Evolutionary conservation across 2,329 filamentous ascomycete species (phyloP).

Genomic region (Thielaviopsis euricoi): DNA sequence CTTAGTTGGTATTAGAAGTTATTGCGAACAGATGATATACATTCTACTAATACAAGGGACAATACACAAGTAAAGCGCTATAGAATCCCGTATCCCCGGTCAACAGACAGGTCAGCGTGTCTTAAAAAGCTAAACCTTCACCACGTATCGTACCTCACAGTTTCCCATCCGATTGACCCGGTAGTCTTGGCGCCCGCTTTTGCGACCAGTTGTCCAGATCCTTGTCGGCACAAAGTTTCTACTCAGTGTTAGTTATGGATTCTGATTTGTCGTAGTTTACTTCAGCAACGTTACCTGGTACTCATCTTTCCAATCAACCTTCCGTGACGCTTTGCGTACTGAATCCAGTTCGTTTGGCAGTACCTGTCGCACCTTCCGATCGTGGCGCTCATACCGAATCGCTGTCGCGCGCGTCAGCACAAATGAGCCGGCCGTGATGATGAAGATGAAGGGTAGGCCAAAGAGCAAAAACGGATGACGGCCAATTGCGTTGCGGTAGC

Average conservation of each 20-base stretch:
- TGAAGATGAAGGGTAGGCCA: constrained; percentile 76
- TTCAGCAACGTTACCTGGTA: constrained; percentile 53
- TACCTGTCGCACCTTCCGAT: constrained; percentile 74
- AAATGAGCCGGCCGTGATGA: constrained; percentile 86
- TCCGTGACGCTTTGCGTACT: constrained; percentile 52
- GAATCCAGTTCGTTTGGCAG: constrained; percentile 75
- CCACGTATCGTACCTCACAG: constrained; percentile 25
- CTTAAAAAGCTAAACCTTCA: too few species aligned
- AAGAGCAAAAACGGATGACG: constrained; percentile 83
- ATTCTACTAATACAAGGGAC: too few species aligned
- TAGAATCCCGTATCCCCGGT: too few species aligned
- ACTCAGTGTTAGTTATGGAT: background rate
- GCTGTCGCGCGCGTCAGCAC: constrained; percentile 89
- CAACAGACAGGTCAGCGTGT: too few species aligned
- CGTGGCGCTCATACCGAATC: constrained; percentile 81
- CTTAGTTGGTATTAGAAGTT: too few species aligned
- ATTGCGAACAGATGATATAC: too few species aligned
- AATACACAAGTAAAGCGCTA: too few species aligned
- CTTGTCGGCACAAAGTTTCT: constrained; percentile 37
- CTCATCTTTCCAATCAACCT: constrained; percentile 67
- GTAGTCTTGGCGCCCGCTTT: constrained; percentile 76
- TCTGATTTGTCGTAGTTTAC: background rate
- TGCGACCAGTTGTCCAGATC: constrained; percentile 96
- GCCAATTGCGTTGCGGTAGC: constrained; percentile 59
- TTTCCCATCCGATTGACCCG: constrained; percentile 78